Evolutionary conservation across 805 yeast genomes (phyloP), one percentile per base, ranked within the genome.

Genomic region (Naumovozyma baii): DNA sequence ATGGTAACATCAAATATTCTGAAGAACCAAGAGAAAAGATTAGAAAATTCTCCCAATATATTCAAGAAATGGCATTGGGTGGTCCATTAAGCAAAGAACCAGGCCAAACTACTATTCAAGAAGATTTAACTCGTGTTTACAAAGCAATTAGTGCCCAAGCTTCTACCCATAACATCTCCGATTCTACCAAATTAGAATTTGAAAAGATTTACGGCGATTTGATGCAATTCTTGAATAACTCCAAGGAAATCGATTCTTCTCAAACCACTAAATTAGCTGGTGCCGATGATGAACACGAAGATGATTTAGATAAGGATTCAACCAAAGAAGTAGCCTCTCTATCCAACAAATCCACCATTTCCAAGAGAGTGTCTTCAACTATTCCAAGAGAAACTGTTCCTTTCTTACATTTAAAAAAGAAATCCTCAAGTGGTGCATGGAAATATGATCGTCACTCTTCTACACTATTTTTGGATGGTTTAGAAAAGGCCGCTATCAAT

Each of bases 21-120:
- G 98, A 92, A 69, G 81, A 73, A 46, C 79, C 85, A 60, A 83
- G 95, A 66, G 84, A 88, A 37, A 76, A 90, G 45, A 94, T 88
- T 47, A 80, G 96, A 67, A 92, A 92, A 63, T 74, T 92, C 48
- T 96, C 92, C 68, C 90, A 88, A 62, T 92, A 92, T 62, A 96
- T 92, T 49, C 75, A 78, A 59, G 95, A 85, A 65, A 88, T 92
- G 96, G 94, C 97, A 39, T 80, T 76, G 57, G 98, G 98, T 67
- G 88, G 95, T 53, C 78, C 78, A 49, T 66, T 85, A 57, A 84
- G 96, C 43, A 78, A 72, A 52, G 58, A 56, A 34, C 62, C 66
- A 34, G 26, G 26, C n/a, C 81, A 83, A 57, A 85, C 90, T 52
- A 72, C 90, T 28, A 79, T 85, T 55, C 80, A 83, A 61, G 90